Evolutionary conservation across 441 rosid species (phyloP), one percentile per base, ranked within the genome.

Genomic region (Erysimum pusillum): DNA sequence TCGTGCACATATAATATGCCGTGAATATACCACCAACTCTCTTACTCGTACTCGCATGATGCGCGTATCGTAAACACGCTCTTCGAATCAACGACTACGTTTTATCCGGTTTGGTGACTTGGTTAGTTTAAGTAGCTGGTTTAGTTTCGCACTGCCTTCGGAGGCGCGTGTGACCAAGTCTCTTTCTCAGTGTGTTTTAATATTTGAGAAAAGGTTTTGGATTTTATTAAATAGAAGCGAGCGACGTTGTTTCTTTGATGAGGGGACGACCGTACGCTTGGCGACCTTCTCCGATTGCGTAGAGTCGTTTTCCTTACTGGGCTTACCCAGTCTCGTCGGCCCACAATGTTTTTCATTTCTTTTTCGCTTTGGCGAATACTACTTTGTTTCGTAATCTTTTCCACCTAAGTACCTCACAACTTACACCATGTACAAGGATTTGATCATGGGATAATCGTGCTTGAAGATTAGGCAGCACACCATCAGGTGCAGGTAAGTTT

Each of bases 1-100:
- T 44, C 52, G 67, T 63, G 32, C 22, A 44, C 38, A 28, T 45
- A 45, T 9, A 44, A 63, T 63, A 63, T 64, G 54, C 69, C 38
- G 69, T 64, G 69, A 64, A 64, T 44, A 45, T 64, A 64, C 54
- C 28, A 63, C 68, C 68, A 28, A 42, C 68, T 44, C 54, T 44
- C 54, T 63, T 42, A 4, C 22, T n/a, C 68, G 0, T 45, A 63
- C 15, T 63, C 68, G 54, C 68, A 45, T 2, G 32, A 28, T 53
- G 6, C 39, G 28, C 39, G 38, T 63, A 1, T 9, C 9, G 3
- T 44, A 8, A 22, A 22, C 36, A 25, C 25, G 48, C 17, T 0
- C 3, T 11, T 17, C 31, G 3, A 58, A 15, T 59, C 20, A 13
- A 62, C 49, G 67, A 1, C 48, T 44, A 14, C 20, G 12, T 20